A percentile compares a stretch with the other conserved stretches of the same genome.
phyloP scores from a whole-genome alignment of 148 eudicot species.

The Rheum nobile region DNA sequence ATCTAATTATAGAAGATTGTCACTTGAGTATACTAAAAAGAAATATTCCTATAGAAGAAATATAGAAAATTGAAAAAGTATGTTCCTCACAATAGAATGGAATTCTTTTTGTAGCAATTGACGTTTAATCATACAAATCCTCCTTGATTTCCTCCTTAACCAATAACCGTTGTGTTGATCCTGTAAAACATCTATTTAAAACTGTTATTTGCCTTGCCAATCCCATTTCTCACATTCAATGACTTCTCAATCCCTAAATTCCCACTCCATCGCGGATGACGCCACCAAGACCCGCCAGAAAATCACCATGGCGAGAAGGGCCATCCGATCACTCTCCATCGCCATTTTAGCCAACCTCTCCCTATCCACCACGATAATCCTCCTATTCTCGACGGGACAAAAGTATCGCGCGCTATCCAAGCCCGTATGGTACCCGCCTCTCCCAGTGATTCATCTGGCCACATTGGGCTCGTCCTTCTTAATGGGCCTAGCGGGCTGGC shows the following conservation, averaged over 20 bases:
- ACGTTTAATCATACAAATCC: not conserved
- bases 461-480: slow-evolving; percentile 20
- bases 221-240: not conserved
- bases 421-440: slow-evolving; percentile 24
- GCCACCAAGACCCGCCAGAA: not conserved
- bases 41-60: no score
- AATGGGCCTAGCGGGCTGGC: slow-evolving; percentile 25
- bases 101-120: not conserved
- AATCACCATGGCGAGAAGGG: not conserved
- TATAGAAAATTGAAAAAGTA: not conserved
- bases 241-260: not conserved
- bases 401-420: slow-evolving; percentile 10
- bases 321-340: slow-evolving; percentile 7
- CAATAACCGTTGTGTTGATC: not conserved
- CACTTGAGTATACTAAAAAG: no score
- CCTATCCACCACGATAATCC: slow-evolving; percentile 12
- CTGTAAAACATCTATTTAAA: not conserved
- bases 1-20: no score
- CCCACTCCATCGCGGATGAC: not conserved
- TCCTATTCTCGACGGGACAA: slow-evolving; percentile 18
- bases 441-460: slow-evolving; percentile 15
- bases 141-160: not conserved
- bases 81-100: no score
- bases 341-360: slow-evolving; percentile 12
- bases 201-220: not conserved